Conservation (phyloP, 768 basidiomycete genomes). For the Tulasnella sp. region DNA sequence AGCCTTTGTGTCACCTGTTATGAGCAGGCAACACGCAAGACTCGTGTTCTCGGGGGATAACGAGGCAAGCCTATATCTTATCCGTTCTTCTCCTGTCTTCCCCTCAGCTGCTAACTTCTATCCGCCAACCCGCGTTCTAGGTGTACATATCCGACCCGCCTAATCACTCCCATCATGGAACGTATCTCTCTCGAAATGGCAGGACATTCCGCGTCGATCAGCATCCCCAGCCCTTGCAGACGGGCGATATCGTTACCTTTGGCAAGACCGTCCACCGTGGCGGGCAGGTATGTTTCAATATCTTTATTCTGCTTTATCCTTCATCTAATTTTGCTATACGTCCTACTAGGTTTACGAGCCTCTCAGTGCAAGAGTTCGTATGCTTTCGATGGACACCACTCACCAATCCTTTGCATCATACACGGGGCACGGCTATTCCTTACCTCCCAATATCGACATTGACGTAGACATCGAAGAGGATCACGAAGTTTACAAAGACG, state of each 20-base stretch:
- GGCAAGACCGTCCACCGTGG: slow-evolving; percentile 17
- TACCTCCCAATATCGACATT: slow-evolving; percentile 14
- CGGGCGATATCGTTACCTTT: slow-evolving; percentile 17
- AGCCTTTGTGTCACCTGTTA: slow-evolving; percentile 12
- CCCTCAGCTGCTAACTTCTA: neutral
- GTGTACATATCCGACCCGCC: slow-evolving; percentile 16
- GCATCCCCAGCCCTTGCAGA: neutral
- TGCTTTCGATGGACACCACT: neutral
- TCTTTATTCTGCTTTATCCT: neutral
- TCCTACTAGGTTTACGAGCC: neutral
- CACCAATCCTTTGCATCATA: neutral
- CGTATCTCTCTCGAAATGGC: slow-evolving; percentile 7
- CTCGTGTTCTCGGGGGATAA: slow-evolving; percentile 16
- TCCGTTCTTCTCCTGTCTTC: neutral
- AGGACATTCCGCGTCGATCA: neutral
- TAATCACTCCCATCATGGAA: slow-evolving; percentile 16
- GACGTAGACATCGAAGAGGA: neutral
- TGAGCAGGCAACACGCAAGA: slow-evolving; percentile 17
- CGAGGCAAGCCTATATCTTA: neutral
- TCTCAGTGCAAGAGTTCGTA: slow-evolving; percentile 3
- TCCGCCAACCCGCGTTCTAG: slow-evolving; percentile 1
- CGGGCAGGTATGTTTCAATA: neutral
- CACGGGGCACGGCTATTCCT: slow-evolving; percentile 9
- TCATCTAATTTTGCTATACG: neutral
- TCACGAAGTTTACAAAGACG: neutral